These are phyloP conservation scores for Triticum timopheevii DNA, from an alignment of 176 grass and related monocot genomes.

Conservation along the genomic window DNA sequence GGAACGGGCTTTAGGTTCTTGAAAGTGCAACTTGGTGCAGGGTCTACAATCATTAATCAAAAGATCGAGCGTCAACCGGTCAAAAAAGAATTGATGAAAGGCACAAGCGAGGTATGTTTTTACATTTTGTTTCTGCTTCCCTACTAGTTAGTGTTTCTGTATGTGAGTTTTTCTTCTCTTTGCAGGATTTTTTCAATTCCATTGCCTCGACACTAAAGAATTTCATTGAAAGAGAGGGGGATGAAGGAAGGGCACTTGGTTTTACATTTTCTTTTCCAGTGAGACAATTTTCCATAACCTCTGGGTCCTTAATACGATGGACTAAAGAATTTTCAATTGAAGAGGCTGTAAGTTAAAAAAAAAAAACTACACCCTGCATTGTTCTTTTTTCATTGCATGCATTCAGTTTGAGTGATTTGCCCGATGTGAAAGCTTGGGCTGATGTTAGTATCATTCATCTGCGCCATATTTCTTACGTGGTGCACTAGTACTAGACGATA, in stretches of 20 bases:
- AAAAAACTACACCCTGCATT: background rate
- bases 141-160: background rate
- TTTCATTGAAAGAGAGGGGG: slow-evolving; percentile 63
- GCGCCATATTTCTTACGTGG: background rate
- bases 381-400: background rate
- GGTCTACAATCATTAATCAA: slow-evolving; percentile 54
- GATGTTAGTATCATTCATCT: background rate
- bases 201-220: slow-evolving; percentile 68
- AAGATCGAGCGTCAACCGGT: slow-evolving; percentile 66
- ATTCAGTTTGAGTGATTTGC: background rate
- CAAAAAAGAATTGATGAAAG: slow-evolving; percentile 62
- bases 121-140: background rate
- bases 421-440: background rate
- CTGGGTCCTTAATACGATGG: slow-evolving; percentile 78
- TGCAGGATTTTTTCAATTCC: slow-evolving; percentile 77
- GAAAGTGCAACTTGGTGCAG: slow-evolving; percentile 65
- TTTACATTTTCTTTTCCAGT: slow-evolving; percentile 98
- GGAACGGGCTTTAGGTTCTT: slow-evolving; percentile 88
- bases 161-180: slow-evolving; percentile 19
- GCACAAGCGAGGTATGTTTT: slow-evolving; percentile 61
- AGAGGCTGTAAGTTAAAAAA: slow-evolving; percentile 67
- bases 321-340: slow-evolving; percentile 84
- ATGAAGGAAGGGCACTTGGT: slow-evolving; percentile 56
- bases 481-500: background rate
- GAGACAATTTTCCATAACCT: slow-evolving; percentile 76